A percentile compares a stretch with the other conserved stretches of the same genome.
Evolutionary conservation across 768 basidiomycete species (phyloP).

Genomic region (Mycena polygramma): DNA sequence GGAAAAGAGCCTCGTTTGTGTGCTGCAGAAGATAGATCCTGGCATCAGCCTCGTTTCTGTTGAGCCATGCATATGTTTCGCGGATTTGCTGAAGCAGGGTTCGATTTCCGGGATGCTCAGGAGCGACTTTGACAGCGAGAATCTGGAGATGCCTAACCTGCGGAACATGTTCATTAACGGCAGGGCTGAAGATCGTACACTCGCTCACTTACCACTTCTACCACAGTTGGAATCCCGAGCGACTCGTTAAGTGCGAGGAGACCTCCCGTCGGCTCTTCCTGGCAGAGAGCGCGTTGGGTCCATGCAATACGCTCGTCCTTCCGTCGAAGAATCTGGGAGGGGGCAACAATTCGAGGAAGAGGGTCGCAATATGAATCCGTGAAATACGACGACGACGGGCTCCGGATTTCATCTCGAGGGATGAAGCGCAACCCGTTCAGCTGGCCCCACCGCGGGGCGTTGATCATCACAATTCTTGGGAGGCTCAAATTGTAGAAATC

Average conservation of each 20-base stretch:
- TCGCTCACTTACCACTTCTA: conserved; percentile 27
- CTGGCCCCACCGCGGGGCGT: conserved; percentile 24
- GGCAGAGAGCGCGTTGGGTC: conserved; percentile 31
- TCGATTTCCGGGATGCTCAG: conserved; percentile 39
- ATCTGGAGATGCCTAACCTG: conserved; percentile 59
- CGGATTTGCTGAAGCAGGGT: conserved; percentile 53
- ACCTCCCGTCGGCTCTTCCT: conserved; percentile 3
- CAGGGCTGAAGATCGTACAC: background rate
- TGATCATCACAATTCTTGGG: conserved; percentile 27
- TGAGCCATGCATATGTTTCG: conserved; percentile 60
- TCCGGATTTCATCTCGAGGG: conserved; percentile 12
- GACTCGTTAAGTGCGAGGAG: conserved; percentile 26
- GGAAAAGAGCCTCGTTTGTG: conserved; percentile 50
- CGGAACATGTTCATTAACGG: background rate
- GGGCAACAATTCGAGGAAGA: conserved; percentile 31
- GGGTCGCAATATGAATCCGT: conserved; percentile 21
- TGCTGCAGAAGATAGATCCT: conserved; percentile 33
- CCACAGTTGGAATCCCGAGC: conserved; percentile 33
- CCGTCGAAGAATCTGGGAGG: conserved; percentile 23
- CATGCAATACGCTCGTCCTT: conserved; percentile 31
- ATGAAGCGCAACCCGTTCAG: conserved; percentile 32
- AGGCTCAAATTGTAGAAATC: conserved; percentile 16
- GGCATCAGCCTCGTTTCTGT: conserved; percentile 42
- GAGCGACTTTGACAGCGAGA: conserved; percentile 47
- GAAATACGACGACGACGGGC: conserved; percentile 23